Percentiles rank a stretch among this genome's conserved stretches.
These are phyloP conservation scores for Nakazawaea wyomingensis DNA, from an alignment of 805 yeast genomes.

Conservation along the genomic window DNA sequence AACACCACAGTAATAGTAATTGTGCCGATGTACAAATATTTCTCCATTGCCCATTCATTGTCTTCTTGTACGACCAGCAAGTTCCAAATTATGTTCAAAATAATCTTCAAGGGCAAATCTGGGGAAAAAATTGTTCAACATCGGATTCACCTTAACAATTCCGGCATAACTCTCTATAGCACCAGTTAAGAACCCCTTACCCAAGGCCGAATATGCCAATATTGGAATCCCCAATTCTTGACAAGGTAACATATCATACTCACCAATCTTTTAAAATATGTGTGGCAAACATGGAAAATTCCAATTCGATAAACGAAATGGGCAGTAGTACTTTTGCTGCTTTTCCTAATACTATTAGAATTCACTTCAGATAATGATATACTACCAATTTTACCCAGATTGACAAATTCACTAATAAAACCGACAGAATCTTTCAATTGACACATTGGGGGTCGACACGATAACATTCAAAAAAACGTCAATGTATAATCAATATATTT, in stretches of 20 bases:
- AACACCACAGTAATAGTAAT: slow-evolving; percentile 63
- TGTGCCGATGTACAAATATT: slow-evolving; percentile 57
- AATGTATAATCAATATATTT: slow-evolving; percentile 28
- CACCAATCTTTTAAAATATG: slow-evolving; percentile 62
- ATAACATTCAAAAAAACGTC: slow-evolving; percentile 71
- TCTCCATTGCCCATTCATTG: slow-evolving; percentile 40
- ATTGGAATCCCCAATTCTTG: slow-evolving; percentile 57
- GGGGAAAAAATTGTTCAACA: slow-evolving; percentile 30
- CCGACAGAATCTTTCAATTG: slow-evolving; percentile 57
- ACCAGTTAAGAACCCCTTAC: slow-evolving; percentile 76
- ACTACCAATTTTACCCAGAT: slow-evolving; percentile 64
- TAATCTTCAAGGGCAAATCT: slow-evolving; percentile 53
- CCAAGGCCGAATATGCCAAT: slow-evolving; percentile 79
- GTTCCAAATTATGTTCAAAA: slow-evolving; percentile 42
- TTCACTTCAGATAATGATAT: slow-evolving; percentile 73
- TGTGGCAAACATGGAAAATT: slow-evolving; percentile 65
- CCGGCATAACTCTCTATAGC: slow-evolving; percentile 38
- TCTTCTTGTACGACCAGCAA: slow-evolving; percentile 47
- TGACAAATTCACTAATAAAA: slow-evolving; percentile 52
- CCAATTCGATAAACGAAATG: slow-evolving; percentile 69
- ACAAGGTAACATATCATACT: slow-evolving; percentile 53
- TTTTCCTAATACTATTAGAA: slow-evolving; percentile 49
- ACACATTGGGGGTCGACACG: slow-evolving; percentile 55
- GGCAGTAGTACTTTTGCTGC: slow-evolving; percentile 37
- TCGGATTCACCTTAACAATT: slow-evolving; percentile 40